phyloP scores from a whole-genome alignment of 2,329 filamentous ascomycete genomes.

The Cladosporium halotolerans region DNA sequence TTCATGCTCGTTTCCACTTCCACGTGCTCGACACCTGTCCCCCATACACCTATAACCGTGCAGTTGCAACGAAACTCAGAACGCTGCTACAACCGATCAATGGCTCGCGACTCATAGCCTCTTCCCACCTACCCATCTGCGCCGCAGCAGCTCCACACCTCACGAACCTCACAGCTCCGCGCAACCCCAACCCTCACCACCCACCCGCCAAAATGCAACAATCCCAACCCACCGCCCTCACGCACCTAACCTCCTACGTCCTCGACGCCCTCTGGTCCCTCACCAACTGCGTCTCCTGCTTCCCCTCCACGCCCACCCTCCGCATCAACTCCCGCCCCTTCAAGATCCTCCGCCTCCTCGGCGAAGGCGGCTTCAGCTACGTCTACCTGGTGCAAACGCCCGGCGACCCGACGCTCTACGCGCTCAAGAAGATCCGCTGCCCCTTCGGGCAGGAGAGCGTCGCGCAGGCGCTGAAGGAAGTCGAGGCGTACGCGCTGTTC shows the following conservation, averaged over 20 bases:
- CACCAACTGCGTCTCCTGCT: constrained; percentile 92
- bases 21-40: too few relatives aligned
- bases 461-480: constrained; percentile 88
- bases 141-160: too few relatives aligned
- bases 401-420: constrained; percentile 73
- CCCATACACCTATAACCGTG: too few relatives aligned
- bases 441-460: constrained; percentile 97
- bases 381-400: constrained; percentile 98
- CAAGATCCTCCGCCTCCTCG: constrained; percentile 88
- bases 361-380: constrained; percentile 98
- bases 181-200: background rate
- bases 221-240: constrained; percentile 25
- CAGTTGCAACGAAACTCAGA: too few relatives aligned
- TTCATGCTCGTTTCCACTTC: too few relatives aligned
- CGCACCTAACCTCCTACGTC: constrained; percentile 52
- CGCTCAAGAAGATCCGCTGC: constrained; percentile 97
- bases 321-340: constrained; percentile 94
- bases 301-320: constrained; percentile 85
- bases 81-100: background rate
- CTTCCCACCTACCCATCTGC: background rate
- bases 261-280: constrained; percentile 86
- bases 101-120: background rate
- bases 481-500: constrained; percentile 93
- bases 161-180: background rate
- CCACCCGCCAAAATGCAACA: constrained; percentile 9